phyloP scores from a whole-genome alignment of 139 green algal genomes.

The Tetradesmus lagerheimii region DNA sequence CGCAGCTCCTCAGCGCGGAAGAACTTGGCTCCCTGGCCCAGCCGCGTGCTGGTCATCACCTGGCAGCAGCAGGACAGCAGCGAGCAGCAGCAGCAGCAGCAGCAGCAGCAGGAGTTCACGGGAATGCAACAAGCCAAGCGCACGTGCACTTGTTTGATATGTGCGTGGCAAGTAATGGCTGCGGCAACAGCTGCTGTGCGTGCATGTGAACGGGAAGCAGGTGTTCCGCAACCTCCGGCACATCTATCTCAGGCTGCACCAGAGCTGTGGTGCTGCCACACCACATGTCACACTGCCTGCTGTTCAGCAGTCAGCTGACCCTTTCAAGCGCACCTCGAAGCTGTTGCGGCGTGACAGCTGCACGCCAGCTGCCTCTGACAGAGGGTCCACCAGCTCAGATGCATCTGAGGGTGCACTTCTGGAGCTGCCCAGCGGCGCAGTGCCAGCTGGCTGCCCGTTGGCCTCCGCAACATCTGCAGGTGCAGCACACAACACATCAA shows the following conservation, averaged over 20 bases:
- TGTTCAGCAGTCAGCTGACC: no score
- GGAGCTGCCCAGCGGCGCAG: background rate
- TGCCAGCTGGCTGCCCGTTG: conserved; percentile 5
- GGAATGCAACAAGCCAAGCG: background rate
- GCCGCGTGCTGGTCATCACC: conserved; percentile 26
- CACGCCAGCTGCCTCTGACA: background rate
- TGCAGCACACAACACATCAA: background rate
- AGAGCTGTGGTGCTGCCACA: background rate
- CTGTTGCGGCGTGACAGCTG: conserved; percentile 38
- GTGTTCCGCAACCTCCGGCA: no score
- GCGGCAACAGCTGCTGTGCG: background rate
- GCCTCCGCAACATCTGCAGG: conserved; percentile 28
- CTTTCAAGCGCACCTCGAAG: conserved; percentile 26
- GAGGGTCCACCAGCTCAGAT: conserved; percentile 25
- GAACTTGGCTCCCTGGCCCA: conserved; percentile 45
- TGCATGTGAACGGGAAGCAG: background rate
- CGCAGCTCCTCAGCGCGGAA: conserved; percentile 57
- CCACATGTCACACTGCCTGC: background rate
- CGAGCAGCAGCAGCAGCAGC: background rate
- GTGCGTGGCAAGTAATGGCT: no score
- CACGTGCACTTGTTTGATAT: no score
- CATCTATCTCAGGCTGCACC: no score
- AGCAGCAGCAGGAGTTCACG: background rate
- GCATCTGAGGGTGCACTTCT: background rate
- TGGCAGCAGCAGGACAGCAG: background rate